These are phyloP conservation scores for Phytophthora fragariaefolia DNA, from an alignment of 352 stramenopile species.

Conservation along the genomic window DNA sequence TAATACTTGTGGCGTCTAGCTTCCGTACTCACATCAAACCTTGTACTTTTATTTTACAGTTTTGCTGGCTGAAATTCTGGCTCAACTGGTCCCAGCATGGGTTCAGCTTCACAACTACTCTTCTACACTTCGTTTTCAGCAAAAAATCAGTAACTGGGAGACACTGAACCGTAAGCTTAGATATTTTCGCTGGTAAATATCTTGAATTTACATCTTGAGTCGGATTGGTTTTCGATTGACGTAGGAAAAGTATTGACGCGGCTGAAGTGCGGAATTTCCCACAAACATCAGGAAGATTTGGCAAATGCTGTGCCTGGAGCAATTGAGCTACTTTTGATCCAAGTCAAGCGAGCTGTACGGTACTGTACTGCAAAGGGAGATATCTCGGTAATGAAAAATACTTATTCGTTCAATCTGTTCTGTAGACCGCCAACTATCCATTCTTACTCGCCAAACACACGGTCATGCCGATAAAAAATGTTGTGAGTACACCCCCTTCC, in stretches of 20 bases:
- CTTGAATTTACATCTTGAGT: background rate
- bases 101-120: slow-evolving; percentile 61
- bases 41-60: slow-evolving; percentile 20
- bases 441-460: slow-evolving; percentile 22
- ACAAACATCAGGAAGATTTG: slow-evolving; percentile 54
- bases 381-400: no score
- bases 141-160: slow-evolving; percentile 67
- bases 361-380: no score
- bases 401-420: background rate
- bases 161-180: slow-evolving; percentile 51
- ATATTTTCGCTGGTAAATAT: background rate
- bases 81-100: slow-evolving; percentile 53
- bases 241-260: slow-evolving; percentile 55
- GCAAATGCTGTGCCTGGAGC: slow-evolving; percentile 47
- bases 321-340: slow-evolving; percentile 49
- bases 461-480: background rate
- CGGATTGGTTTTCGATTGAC: background rate
- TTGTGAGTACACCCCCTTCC: background rate
- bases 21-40: background rate
- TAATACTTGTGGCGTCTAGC: background rate
- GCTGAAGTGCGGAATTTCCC: slow-evolving; percentile 53
- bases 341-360: slow-evolving; percentile 53
- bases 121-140: slow-evolving; percentile 45
- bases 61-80: slow-evolving; percentile 56
- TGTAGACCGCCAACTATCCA: slow-evolving; percentile 26